Base-by-base conservation (phyloP, 495 filamentous ascomycete species). In the Penicillium steckii region DNA sequence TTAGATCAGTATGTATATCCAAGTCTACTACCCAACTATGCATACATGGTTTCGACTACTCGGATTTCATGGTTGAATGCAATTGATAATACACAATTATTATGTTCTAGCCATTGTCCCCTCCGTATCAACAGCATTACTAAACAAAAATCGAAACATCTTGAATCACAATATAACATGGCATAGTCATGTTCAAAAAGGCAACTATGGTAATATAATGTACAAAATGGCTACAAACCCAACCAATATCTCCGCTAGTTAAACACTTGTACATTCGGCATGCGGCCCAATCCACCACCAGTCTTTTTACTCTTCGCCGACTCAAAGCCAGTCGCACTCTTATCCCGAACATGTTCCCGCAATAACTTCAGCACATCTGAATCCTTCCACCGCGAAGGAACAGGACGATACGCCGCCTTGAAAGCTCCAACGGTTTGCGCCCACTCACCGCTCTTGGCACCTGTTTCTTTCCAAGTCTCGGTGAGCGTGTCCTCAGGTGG, bases 341-440 rank as follows among this genome's bases (percentile, higher is more conserved):
- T 78, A 53, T 80, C 76, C 23, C 72, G 69, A 18, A 99, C 94
- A 73, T 99, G 94, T 61, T 79, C 72, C 68, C 91, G 77, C 62
- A 98, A 57, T 77, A 94, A 71, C 25, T 57, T 59, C 67, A 98
- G 64, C 33, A 96, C 84, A 74, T 91, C 84, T 48, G 87, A 92
- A 15, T 84, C 84, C 57, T 77, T 81, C 94, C 94, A 98, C 53
- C 94, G 79, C 44, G 68, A 61, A 23, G 94, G 94, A 47, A 96
- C 91, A 12, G 93, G 91, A 15, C 94, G 74, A 66, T 97, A 97
- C 19, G 91, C 90, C 13, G 94, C 92, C 79, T 89, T 91, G 68
- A 94, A 96, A 2, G 90, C 89, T 9, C 94, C 94, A 10, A 96
- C 80, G 0, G 94, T 98, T 80, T 97, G 94, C 55, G 88, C 89